Evolutionary conservation across 148 eudicot species (phyloP), one percentile per base, ranked within the genome.

Genomic region (Chenopodium formosanum): DNA sequence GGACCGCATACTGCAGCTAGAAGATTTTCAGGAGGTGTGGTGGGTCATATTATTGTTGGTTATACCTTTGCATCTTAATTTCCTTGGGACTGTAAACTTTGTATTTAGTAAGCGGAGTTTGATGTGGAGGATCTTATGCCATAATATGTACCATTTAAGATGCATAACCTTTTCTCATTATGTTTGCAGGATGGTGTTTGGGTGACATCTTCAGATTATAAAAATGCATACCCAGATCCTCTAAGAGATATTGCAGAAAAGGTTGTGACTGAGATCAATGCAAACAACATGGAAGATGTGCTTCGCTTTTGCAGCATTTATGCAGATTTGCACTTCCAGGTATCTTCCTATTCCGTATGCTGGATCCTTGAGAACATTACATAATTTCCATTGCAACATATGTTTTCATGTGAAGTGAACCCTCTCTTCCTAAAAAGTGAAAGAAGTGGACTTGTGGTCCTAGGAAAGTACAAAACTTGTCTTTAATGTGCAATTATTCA

Each of bases 11-110:
- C 90, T 95, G 84, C 97, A 93, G 83, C 85, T 92, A 67, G 97
- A 91, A 71, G 94, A 94, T 88, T 95, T 92, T 90, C 88, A 88
- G 85, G 97, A 95, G 95, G 99, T 93, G 74, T 78, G 87, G 81
- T 82, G 67, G 80, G 71, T 78, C 78, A 74, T 80, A 53, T 76
- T 63, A 69, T 70, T 52, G 65, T 66, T 74, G 62, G 29, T 74
- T 74, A 29, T 22, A 48, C 50, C 70, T 27, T 68, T 48, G 63
- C 32, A 31, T 64, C 48, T 60, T 62, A 53, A 82, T 62, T 82
- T n/a, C 16, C 37, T 62, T 65, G 47, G 65, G 52, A 29, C 11
- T 52, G 70, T 78, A 58, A 50, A 11, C 2, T 11, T 12, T 50
- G 53, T 50, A 13, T 40, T 25, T 25, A 40, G 44, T 40, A 40